These are phyloP conservation scores for Panaeolus papilionaceus DNA, from an alignment of 768 basidiomycete genomes.

Conservation along the genomic window DNA sequence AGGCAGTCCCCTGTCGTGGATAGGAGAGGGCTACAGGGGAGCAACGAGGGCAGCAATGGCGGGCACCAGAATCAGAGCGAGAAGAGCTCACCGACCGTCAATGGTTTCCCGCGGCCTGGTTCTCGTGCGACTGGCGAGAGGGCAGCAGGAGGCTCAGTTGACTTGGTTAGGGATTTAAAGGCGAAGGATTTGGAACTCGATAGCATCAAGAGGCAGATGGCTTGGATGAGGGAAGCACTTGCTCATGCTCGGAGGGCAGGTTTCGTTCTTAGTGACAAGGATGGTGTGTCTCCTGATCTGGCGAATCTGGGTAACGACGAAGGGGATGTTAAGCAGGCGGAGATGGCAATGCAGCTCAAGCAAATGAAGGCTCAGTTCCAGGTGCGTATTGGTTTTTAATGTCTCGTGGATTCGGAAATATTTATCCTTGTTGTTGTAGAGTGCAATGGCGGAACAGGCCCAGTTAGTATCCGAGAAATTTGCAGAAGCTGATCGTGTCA, in stretches of 20 bases:
- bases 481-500: constrained; percentile 79
- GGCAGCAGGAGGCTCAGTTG: constrained; percentile 59
- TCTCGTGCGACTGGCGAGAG: constrained; percentile 38
- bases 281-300: constrained; percentile 46
- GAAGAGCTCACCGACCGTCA: constrained; percentile 51
- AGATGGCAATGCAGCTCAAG: constrained; percentile 84
- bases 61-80: constrained; percentile 51
- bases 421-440: constrained; percentile 46
- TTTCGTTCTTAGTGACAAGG: constrained; percentile 67
- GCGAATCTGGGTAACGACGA: constrained; percentile 44
- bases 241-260: constrained; percentile 78
- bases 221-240: constrained; percentile 87
- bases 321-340: constrained; percentile 60
- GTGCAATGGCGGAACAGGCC: constrained; percentile 77
- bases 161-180: constrained; percentile 81
- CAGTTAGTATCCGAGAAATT: constrained; percentile 78
- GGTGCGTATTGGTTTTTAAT: constrained; percentile 52
- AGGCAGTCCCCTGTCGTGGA: constrained; percentile 54
- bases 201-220: constrained; percentile 73
- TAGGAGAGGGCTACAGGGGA: constrained; percentile 51
- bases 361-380: constrained; percentile 87
- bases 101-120: constrained; percentile 53
- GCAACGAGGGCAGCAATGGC: constrained; percentile 14
- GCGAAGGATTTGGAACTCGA: constrained; percentile 85
- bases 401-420: constrained; percentile 9